Percentiles rank a stretch among this genome's conserved stretches.
Conservation (phyloP, 2,329 filamentous ascomycete species). For the Volutella citrinella region DNA sequence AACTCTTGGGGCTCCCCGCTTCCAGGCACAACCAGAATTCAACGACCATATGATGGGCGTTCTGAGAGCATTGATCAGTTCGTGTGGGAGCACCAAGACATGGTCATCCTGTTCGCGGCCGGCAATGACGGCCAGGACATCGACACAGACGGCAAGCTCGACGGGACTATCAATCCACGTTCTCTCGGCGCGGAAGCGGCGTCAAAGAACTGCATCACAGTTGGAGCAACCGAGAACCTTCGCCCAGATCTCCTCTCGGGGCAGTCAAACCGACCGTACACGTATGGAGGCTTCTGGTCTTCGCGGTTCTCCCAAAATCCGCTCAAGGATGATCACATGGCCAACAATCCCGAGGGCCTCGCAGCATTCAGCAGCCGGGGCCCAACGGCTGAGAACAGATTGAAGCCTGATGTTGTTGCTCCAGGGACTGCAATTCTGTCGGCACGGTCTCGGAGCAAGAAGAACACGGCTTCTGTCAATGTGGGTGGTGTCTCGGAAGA, state of each 20-base stretch:
- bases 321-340: not conserved
- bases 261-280: not conserved
- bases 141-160: not conserved
- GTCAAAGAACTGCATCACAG: slow-evolving; percentile 4
- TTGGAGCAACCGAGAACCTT: slow-evolving; percentile 3
- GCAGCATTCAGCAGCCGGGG: slow-evolving; percentile 6
- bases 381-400: not conserved
- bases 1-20: slow-evolving; percentile 5
- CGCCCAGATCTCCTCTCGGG: not conserved
- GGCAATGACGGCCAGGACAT: slow-evolving; percentile 6
- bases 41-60: not conserved
- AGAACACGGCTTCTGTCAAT: not conserved
- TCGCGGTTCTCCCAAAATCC: not conserved
- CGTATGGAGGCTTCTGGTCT: not conserved
- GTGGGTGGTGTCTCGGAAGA: not conserved
- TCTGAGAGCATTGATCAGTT: slow-evolving; percentile 1
- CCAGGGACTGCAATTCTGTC: slow-evolving; percentile 1
- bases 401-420: slow-evolving; percentile 4
- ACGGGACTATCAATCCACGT: no score
- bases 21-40: not conserved
- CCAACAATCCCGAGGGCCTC: slow-evolving; percentile 1
- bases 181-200: slow-evolving; percentile 1
- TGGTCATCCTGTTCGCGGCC: slow-evolving; percentile 3
- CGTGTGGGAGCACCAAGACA: slow-evolving; percentile 1
- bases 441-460: not conserved